Conservation (phyloP, 2,329 filamentous ascomycete genomes). For the Alternaria burnsii region DNA sequence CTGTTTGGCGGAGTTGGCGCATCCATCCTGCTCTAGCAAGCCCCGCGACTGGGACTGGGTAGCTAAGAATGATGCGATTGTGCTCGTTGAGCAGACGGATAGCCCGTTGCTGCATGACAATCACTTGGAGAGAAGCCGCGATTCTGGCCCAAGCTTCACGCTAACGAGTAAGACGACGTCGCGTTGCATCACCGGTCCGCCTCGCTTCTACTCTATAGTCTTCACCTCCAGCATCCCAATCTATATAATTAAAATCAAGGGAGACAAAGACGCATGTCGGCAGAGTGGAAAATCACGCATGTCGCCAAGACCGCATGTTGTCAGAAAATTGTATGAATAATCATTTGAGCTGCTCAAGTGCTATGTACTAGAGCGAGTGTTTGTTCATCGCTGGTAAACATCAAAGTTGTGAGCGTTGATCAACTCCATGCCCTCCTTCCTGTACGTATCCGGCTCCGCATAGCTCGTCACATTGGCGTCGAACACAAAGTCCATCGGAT, state of each 20-base stretch:
- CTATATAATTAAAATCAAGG: not conserved
- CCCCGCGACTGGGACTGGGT: constrained; percentile 22
- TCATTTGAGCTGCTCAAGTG: not conserved
- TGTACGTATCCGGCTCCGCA: constrained; percentile 56
- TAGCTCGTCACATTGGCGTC: constrained; percentile 55
- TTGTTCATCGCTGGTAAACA: constrained; percentile 14
- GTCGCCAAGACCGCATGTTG: not conserved
- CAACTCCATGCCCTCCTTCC: constrained; percentile 55
- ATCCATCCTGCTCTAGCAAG: constrained; percentile 28
- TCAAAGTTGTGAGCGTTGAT: constrained; percentile 46
- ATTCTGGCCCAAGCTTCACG: constrained; percentile 13
- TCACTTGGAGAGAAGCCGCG: constrained; percentile 6
- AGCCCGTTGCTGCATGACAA: constrained; percentile 2
- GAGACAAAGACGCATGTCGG: not conserved
- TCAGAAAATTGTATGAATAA: not conserved
- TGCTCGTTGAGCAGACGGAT: constrained; percentile 1
- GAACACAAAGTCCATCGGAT: constrained; percentile 56
- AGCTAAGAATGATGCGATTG: constrained; percentile 12
- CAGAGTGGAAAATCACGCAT: not conserved
- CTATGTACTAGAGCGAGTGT: not conserved
- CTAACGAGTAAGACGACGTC: constrained; percentile 7
- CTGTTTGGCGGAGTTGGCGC: constrained; percentile 16
- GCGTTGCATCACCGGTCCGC: constrained; percentile 7
- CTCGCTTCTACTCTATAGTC: not conserved
- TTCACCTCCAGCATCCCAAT: too few species aligned